These are phyloP conservation scores for Macrocybe gigantea DNA, from an alignment of 768 basidiomycete genomes.

Conservation along the genomic window DNA sequence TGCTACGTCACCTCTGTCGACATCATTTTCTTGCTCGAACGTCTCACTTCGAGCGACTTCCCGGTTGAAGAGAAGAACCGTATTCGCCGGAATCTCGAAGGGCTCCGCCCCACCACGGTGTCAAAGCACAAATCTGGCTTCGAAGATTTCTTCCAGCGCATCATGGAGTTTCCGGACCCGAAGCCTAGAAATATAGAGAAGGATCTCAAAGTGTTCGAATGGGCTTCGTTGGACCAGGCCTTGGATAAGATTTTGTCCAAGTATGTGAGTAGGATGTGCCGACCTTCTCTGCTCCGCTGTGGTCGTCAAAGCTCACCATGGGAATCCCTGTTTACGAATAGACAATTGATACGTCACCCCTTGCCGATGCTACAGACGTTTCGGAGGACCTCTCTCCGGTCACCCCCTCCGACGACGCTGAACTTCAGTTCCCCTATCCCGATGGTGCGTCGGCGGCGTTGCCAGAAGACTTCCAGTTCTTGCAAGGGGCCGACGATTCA, in stretches of 20 bases:
- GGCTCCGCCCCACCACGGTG: constrained; percentile 84
- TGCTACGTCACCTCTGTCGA: constrained; percentile 95
- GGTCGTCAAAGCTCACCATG: too few species aligned
- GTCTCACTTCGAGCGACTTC: constrained; percentile 68
- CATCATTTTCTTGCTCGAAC: constrained; percentile 88
- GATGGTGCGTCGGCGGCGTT: too few species aligned
- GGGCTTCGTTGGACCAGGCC: constrained; percentile 64
- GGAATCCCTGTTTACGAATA: too few species aligned
- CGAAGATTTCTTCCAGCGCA: constrained; percentile 87
- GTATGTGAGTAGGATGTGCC: constrained; percentile 52
- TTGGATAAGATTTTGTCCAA: constrained; percentile 77
- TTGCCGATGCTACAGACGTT: too few species aligned
- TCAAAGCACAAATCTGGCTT: constrained; percentile 78
- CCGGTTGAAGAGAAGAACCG: constrained; percentile 96
- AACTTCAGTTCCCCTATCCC: too few species aligned
- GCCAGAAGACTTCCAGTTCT: too few species aligned
- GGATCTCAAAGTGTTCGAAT: constrained; percentile 86
- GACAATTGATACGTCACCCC: too few species aligned
- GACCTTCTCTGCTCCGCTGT: too few species aligned
- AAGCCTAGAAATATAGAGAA: constrained; percentile 97
- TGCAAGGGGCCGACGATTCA: too few species aligned
- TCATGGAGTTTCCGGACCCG: constrained; percentile 94
- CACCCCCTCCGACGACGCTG: too few species aligned
- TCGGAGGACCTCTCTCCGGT: too few species aligned
- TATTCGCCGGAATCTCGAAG: constrained; percentile 91